phyloP scores from a whole-genome alignment of 2,329 filamentous ascomycete species.

The Lachnellula cervina region DNA sequence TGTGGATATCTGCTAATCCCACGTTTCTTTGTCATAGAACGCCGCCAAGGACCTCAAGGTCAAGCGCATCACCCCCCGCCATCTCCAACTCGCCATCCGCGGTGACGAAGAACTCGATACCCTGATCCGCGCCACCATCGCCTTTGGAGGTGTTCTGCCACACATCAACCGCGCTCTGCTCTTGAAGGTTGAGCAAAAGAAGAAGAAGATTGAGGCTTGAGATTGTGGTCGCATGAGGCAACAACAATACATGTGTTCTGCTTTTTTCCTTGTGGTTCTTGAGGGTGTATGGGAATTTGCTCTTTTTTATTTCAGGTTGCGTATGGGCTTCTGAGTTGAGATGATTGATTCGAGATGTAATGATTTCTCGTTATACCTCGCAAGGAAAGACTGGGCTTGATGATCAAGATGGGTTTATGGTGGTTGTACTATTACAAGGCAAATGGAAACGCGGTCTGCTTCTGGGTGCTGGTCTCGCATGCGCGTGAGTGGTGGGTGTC shows the following conservation, averaged over 20 bases:
- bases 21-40: constrained; percentile 51
- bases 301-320: constrained; percentile 10
- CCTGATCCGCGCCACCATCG: constrained; percentile 94
- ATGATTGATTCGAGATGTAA: constrained; percentile 5
- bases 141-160: constrained; percentile 94
- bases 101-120: constrained; percentile 98
- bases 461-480: background rate
- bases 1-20: constrained; percentile 7
- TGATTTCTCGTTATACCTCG: constrained; percentile 10
- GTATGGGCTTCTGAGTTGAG: constrained; percentile 18
- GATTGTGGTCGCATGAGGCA: constrained; percentile 13
- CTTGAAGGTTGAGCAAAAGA: constrained; percentile 96
- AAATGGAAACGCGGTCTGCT: background rate
- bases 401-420: background rate
- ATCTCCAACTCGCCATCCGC: constrained; percentile 95
- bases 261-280: constrained; percentile 12
- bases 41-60: constrained; percentile 99
- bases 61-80: constrained; percentile 98
- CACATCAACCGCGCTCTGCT: constrained; percentile 98
- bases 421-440: constrained; percentile 14
- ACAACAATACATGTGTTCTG: constrained; percentile 5
- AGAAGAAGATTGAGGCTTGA: constrained; percentile 60
- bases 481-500: background rate
- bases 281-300: constrained; percentile 20
- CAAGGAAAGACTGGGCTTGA: constrained; percentile 1